phyloP scores from a whole-genome alignment of 2,329 filamentous ascomycete species.

The Raffaelea deltoideospora region DNA sequence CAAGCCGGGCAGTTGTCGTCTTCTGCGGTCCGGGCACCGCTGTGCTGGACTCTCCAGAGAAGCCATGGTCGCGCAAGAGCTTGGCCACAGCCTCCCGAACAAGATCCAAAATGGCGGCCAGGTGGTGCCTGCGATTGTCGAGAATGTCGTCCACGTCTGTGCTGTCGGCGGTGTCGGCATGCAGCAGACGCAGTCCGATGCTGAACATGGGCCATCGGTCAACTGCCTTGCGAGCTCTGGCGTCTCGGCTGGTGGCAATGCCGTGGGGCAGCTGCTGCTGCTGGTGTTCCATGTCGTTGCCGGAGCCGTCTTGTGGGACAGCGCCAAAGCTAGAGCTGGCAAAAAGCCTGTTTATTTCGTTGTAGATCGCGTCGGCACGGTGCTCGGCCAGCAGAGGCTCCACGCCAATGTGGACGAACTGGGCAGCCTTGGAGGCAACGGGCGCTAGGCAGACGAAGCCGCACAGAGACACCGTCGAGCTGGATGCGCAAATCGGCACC shows the following conservation, averaged over 20 bases:
- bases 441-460: constrained; percentile 61
- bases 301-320: constrained; percentile 5
- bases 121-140: constrained; percentile 27
- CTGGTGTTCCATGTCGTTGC: no score
- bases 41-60: not conserved
- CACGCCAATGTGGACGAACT: constrained; percentile 72
- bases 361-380: constrained; percentile 53
- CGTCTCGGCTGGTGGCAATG: constrained; percentile 20
- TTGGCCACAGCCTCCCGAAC: constrained; percentile 53
- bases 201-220: constrained; percentile 86
- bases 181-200: constrained; percentile 53
- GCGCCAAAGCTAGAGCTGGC: constrained; percentile 60
- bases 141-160: constrained; percentile 24
- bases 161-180: constrained; percentile 13
- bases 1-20: no score
- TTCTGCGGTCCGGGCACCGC: not conserved
- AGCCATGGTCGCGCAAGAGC: constrained; percentile 57
- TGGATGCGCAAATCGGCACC: constrained; percentile 55
- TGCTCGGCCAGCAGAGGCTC: constrained; percentile 42
- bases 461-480: constrained; percentile 44
- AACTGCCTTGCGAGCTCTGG: constrained; percentile 46
- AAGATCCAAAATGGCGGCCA: constrained; percentile 48
- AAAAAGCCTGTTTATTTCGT: constrained; percentile 67
- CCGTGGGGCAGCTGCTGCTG: not conserved
- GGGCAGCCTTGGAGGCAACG: constrained; percentile 53